Evolutionary conservation across 495 filamentous ascomycete genomes (phyloP).

Genomic region (Hypoxylon rickii): DNA sequence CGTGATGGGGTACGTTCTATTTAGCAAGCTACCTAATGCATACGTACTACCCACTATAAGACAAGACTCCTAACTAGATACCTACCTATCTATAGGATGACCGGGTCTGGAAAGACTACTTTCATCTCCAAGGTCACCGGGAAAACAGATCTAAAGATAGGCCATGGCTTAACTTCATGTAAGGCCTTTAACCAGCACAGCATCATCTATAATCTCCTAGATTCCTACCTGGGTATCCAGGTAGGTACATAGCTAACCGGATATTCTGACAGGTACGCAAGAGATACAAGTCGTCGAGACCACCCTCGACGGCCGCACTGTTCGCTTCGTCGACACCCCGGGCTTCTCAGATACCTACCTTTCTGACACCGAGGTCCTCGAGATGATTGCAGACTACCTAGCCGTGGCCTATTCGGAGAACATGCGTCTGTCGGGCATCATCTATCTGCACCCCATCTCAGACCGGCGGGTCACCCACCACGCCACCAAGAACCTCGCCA

Average conservation of each 20-base stretch:
- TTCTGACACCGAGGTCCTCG: constrained; percentile 46
- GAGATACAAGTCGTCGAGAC: constrained; percentile 31
- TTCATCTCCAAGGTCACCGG: constrained; percentile 46
- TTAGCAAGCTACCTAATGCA: background rate
- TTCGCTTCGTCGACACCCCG: constrained; percentile 48
- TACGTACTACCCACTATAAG: too few relatives aligned
- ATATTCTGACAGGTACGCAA: constrained; percentile 21
- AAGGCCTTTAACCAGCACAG: background rate
- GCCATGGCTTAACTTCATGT: constrained; percentile 39
- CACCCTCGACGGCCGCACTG: constrained; percentile 23
- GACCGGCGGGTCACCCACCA: constrained; percentile 47
- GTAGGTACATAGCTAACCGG: constrained; percentile 1
- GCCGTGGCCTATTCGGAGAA: constrained; percentile 17
- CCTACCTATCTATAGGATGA: constrained; percentile 25
- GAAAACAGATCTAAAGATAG: constrained; percentile 32
- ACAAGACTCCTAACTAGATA: background rate
- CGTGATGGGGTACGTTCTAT: constrained; percentile 36
- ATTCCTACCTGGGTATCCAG: background rate
- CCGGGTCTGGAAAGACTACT: constrained; percentile 49
- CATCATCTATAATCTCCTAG: too few relatives aligned
- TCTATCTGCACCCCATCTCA: constrained; percentile 55
- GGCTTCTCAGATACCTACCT: constrained; percentile 51
- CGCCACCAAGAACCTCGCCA: constrained; percentile 45
- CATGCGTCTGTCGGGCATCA: constrained; percentile 39
- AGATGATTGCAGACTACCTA: constrained; percentile 44